Evolutionary conservation across 257 asterid genomes (phyloP), one percentile per base, ranked within the genome.

Genomic region (Solanum lycopersicoides): DNA sequence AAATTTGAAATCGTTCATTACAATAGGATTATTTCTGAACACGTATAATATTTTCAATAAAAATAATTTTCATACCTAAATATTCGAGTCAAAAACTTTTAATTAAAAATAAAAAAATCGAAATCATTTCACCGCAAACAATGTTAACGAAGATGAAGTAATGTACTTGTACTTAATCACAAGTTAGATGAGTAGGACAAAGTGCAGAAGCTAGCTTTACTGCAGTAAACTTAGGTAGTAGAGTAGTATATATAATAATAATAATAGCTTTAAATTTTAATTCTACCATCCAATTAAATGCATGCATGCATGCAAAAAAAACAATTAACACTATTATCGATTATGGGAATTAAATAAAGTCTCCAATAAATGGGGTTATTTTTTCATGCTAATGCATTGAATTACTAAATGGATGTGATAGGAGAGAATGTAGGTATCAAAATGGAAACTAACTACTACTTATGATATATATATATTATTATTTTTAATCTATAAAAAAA

Each of bases 361-460:
- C 42, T 73, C 82, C 82, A 73, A 37, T 73, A 20, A 73, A 37
- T 72, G 47, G 80, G n/a, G 45, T 73, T 71, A 71, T 72, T 73
- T 73, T 73, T 73, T 73, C 80, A 80, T 80, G 85, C 68, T 47
- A 47, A 80, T 80, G 68, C 85, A 47, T 80, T 80, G 68, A 80
- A 80, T 86, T 85, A 71, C 77, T 63, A 50, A 47, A 44, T 35
- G 41, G 37, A 44, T 71, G 73, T 86, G 85, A 88, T 75, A 53
- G 65, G 87, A 86, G 84, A 83, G 86, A 83, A 71, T 85, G 80
- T 86, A 86, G 76, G 79, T 66, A 71, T 34, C 83, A 80, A 80
- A 80, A 28, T 80, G 11, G 82, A 73, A 18, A 35, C 20, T 73
- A 72, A 72, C 16, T 60, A 47, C 39, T 47, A 13, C 3, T 35